These are phyloP conservation scores for Nothopassalora personata DNA, from an alignment of 2,329 filamentous ascomycete genomes.

Conservation along the genomic window DNA sequence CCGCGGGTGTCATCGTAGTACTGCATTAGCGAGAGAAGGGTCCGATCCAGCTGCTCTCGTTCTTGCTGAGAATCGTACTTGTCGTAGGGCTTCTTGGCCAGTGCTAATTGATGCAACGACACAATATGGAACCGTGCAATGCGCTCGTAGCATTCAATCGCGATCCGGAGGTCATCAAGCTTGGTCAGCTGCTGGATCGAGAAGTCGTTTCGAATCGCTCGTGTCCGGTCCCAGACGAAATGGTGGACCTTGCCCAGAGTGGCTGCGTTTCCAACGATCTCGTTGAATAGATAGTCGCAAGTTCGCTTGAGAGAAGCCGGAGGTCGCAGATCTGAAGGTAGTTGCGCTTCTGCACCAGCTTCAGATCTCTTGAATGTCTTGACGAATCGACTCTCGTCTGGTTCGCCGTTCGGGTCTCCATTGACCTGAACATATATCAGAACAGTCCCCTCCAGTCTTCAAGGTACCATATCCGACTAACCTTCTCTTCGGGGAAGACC, in stretches of 20 bases:
- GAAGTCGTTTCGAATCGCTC: conserved; percentile 61
- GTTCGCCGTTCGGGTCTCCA: conserved; percentile 32
- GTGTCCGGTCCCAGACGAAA: conserved; percentile 62
- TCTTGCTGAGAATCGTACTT: conserved; percentile 56
- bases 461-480: conserved; percentile 30
- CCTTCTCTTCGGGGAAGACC: conserved; percentile 56
- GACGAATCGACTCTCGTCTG: conserved; percentile 52
- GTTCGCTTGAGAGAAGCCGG: conserved; percentile 44
- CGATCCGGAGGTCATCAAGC: conserved; percentile 50
- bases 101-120: conserved; percentile 55
- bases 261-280: conserved; percentile 48
- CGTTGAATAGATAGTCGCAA: conserved; percentile 40
- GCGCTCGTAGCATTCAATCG: conserved; percentile 57
- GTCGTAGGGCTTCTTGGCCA: conserved; percentile 43
- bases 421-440: conserved; percentile 21
- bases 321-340: conserved; percentile 59
- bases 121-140: conserved; percentile 61
- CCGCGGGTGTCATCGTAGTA: conserved; percentile 54
- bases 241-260: conserved; percentile 51
- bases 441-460: conserved; percentile 19
- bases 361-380: conserved; percentile 60
- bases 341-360: conserved; percentile 57
- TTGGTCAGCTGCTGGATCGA: conserved; percentile 57
- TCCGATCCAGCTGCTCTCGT: conserved; percentile 59
- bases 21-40: conserved; percentile 56